These are phyloP conservation scores for Ilyonectria sp. DNA, from an alignment of 2,329 filamentous ascomycete species.

Conservation along the genomic window DNA sequence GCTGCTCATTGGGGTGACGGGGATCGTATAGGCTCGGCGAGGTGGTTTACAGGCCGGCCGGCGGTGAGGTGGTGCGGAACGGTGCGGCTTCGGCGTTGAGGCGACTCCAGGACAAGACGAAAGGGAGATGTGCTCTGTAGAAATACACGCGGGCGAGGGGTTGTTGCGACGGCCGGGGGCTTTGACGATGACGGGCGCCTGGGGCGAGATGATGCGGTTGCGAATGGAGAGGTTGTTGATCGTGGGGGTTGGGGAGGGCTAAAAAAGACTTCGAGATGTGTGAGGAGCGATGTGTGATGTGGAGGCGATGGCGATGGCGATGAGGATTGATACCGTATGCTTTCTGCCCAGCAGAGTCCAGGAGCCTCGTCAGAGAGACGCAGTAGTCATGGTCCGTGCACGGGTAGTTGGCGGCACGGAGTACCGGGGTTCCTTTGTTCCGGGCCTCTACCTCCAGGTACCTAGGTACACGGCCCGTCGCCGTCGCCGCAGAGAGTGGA, in stretches of 20 bases:
- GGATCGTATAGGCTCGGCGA: conserved; percentile 6
- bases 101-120: conserved; percentile 35
- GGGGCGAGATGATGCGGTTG: conserved; percentile 2
- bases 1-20: conserved; percentile 40
- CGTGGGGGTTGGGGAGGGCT: conserved; percentile 4
- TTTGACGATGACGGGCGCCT: conserved; percentile 27
- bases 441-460: conserved; percentile 18
- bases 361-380: neutral
- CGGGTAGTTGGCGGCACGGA: conserved; percentile 32
- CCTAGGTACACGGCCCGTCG: too few relatives aligned
- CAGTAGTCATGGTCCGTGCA: conserved; percentile 41
- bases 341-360: conserved; percentile 31
- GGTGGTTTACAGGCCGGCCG: conserved; percentile 5
- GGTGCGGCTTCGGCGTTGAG: conserved; percentile 30
- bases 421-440: conserved; percentile 43
- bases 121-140: conserved; percentile 34
- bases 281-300: conserved; percentile 14
- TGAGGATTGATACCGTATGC: conserved; percentile 25
- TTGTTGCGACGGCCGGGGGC: conserved; percentile 12
- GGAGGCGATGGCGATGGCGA: conserved; percentile 8
- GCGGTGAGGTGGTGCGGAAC: conserved; percentile 14
- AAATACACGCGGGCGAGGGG: conserved; percentile 27
- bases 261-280: neutral
- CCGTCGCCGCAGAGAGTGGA: conserved; percentile 22
- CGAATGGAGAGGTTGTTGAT: conserved; percentile 13